phyloP scores from a whole-genome alignment of 73 alveolate species.

The Paramecium biaurelia region DNA sequence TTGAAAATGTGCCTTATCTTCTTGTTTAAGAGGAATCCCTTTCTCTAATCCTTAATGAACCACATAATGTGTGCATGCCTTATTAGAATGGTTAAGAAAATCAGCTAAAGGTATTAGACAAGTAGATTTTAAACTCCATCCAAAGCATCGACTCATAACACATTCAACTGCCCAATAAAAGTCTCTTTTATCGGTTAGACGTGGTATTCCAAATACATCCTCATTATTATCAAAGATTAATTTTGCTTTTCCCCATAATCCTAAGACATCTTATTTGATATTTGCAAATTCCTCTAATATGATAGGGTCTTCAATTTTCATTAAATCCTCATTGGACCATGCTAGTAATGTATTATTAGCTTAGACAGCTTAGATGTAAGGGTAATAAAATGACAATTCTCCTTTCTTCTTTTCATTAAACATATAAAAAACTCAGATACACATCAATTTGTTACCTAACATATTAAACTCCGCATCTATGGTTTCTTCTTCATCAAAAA shows the following conservation, averaged over 20 bases:
- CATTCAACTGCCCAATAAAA: constrained; percentile 48
- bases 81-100: constrained; percentile 38
- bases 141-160: constrained; percentile 52
- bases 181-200: not conserved
- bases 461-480: constrained; percentile 17
- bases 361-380: not conserved
- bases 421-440: not conserved
- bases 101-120: constrained; percentile 31
- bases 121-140: constrained; percentile 30
- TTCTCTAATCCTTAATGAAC: not conserved
- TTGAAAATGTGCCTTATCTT: not conserved
- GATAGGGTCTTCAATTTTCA: not conserved
- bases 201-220: not conserved
- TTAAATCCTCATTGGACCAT: not conserved
- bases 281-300: not conserved
- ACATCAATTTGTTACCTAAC: not conserved
- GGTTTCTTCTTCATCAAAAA: constrained; percentile 24
- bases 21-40: not conserved
- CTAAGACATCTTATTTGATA: not conserved
- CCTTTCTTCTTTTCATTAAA: constrained; percentile 30
- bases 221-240: not conserved
- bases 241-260: not conserved
- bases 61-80: constrained; percentile 23
- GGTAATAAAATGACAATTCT: constrained; percentile 24
- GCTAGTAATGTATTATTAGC: not conserved